Percentiles rank a stretch among this genome's conserved stretches.
These are phyloP conservation scores for Alternaria ventricosa DNA, from an alignment of 2,329 filamentous ascomycete genomes.

Conservation along the genomic window DNA sequence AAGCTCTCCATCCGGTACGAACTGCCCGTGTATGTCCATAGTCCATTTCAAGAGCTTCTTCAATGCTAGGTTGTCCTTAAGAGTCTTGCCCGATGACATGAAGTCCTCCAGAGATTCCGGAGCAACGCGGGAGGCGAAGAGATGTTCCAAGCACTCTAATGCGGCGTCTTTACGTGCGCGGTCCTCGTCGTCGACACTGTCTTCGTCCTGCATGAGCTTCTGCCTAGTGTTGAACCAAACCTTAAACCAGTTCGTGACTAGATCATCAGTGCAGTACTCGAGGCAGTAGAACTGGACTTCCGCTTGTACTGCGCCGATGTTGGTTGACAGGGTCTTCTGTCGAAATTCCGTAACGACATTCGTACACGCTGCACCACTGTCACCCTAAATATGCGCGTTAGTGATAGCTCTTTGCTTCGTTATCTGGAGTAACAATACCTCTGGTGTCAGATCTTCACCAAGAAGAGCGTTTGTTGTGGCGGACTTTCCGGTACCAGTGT, in stretches of 20 bases:
- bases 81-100: constrained; percentile 7
- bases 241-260: constrained; percentile 7
- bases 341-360: constrained; percentile 20
- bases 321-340: not conserved
- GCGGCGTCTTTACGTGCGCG: constrained; percentile 1
- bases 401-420: not conserved
- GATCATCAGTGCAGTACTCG: not conserved
- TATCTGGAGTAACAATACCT: constrained; percentile 3
- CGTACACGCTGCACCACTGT: constrained; percentile 11
- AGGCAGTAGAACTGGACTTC: constrained; percentile 21
- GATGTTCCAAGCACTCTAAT: not conserved
- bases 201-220: constrained; percentile 2
- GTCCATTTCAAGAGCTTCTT: constrained; percentile 19
- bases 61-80: not conserved
- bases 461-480: constrained; percentile 21
- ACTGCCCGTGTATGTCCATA: constrained; percentile 4
- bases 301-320: constrained; percentile 10
- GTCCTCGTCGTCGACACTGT: constrained; percentile 10
- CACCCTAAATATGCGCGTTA: constrained; percentile 4
- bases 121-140: constrained; percentile 8
- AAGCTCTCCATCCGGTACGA: constrained; percentile 3
- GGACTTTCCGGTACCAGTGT: constrained; percentile 28
- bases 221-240: constrained; percentile 2
- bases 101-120: constrained; percentile 11
- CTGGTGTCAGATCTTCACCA: constrained; percentile 12